A percentile compares a stretch with the other conserved stretches of the same genome.
These are phyloP conservation scores for Thraustochytrium striatum DNA, from an alignment of 352 stramenopile genomes.

Conservation along the genomic window DNA sequence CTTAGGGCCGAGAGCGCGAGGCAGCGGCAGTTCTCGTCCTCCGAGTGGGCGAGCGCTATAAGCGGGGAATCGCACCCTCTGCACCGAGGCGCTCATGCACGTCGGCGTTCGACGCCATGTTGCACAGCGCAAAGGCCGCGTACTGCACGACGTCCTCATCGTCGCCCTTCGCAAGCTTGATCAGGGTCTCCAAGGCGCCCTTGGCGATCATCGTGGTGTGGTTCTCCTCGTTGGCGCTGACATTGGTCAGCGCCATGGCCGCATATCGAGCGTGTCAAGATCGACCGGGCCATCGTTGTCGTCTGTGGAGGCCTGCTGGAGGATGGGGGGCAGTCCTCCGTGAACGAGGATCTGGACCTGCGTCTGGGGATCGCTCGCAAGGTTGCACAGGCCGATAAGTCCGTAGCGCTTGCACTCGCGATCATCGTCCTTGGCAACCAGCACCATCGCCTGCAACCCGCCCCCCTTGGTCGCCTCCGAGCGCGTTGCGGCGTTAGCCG, in stretches of 20 bases:
- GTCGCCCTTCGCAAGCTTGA: conserved; percentile 66
- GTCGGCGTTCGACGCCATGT: conserved; percentile 80
- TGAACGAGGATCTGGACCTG: conserved; percentile 87
- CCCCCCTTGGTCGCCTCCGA: conserved; percentile 73
- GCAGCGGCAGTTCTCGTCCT: conserved; percentile 80
- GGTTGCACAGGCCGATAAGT: conserved; percentile 89
- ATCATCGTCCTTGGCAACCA: conserved; percentile 79
- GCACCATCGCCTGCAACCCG: conserved; percentile 81
- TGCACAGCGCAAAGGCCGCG: conserved; percentile 83
- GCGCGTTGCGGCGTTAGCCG: conserved; percentile 84
- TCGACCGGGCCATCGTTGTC: conserved; percentile 53
- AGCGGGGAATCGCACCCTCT: conserved; percentile 81
- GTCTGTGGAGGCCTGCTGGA: conserved; percentile 66
- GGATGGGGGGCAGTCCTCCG: conserved; percentile 76
- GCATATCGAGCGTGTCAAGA: conserved; percentile 79
- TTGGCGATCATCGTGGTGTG: conserved; percentile 81
- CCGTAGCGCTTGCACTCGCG: conserved; percentile 75
- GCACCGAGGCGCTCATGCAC: conserved; percentile 78
- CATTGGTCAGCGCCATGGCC: conserved; percentile 88
- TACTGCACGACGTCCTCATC: conserved; percentile 80
- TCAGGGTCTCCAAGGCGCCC: conserved; percentile 71
- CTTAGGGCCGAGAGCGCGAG: conserved; percentile 83
- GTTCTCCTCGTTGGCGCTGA: conserved; percentile 87
- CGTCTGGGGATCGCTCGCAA: conserved; percentile 77
- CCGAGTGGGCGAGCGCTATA: conserved; percentile 75